Conservation (phyloP, 768 basidiomycete genomes). For the Tulasnella sp. region DNA sequence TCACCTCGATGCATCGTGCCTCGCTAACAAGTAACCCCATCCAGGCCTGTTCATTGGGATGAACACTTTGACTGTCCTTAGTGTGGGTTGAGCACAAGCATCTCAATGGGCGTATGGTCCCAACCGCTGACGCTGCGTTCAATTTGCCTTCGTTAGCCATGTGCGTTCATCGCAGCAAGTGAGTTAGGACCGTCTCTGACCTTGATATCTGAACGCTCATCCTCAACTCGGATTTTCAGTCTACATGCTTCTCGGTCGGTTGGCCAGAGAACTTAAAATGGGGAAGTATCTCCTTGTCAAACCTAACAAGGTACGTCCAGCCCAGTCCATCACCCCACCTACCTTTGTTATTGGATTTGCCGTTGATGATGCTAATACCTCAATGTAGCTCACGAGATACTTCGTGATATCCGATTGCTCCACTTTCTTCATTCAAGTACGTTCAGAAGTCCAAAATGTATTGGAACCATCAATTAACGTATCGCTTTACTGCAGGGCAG, state of each 20-base stretch:
- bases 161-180: constrained; percentile 53
- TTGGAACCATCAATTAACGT: neutral
- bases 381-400: too few relatives aligned
- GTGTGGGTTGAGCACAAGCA: constrained; percentile 29
- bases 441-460: neutral
- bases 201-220: neutral
- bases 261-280: constrained; percentile 42
- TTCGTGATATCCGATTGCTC: constrained; percentile 39
- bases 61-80: constrained; percentile 51
- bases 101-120: neutral
- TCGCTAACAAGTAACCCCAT: too few relatives aligned
- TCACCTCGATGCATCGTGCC: neutral
- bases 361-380: too few relatives aligned
- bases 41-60: constrained; percentile 40
- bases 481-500: constrained; percentile 30
- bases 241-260: constrained; percentile 56
- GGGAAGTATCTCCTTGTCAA: constrained; percentile 41
- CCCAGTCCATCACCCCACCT: constrained; percentile 38
- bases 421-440: constrained; percentile 57
- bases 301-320: constrained; percentile 39
- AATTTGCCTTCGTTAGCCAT: constrained; percentile 37
- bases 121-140: neutral
- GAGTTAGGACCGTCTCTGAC: neutral
- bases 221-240: constrained; percentile 29
- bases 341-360: too few relatives aligned